Base-by-base conservation (phyloP, 2,329 filamentous ascomycete species). In the Fusarium sp. region DNA sequence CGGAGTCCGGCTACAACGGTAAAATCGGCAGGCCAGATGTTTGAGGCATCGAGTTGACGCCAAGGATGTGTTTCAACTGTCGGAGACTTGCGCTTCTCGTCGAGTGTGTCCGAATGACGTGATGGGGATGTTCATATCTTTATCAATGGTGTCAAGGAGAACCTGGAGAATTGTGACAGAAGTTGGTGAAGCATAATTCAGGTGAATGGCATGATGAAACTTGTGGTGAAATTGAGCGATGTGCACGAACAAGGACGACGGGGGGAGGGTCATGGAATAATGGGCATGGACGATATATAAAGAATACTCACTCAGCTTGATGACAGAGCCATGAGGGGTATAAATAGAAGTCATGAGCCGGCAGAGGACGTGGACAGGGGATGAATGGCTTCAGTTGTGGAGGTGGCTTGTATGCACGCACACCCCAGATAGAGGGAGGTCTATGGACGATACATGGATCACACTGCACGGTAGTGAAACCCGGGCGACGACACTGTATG, bases 151-250 rank as follows among this genome's bases (percentile, higher is more conserved):
- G 16, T 3, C 16, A 49, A 16, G 46, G 58, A 40, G 33, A 36
- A 68, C 36, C n/a, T 42, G 23, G 20, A 57, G 23, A n/a, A 25
- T n/a, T 36, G 14, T 14, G 25, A 33, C 10, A 23, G 16, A 11
- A 23, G 23, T 27, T 40, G 57, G 8, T 23, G 9, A 23, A 64
- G 42, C 23, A 49, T 49, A 49, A 49, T 49, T 49, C 23, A 49
- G 42, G 42, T 27, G 42, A 46, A 50, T 58, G 50, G 25, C 16
- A 66, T 56, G n/a, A 58, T 56, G 62, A 56, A 56, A 40, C 42
- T n/a, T 16, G 42, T 11, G 9, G 23, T 46, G 9, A 25, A 10
- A 49, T 27, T 49, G 23, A 5, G 42, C 9, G 14, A 49, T 49
- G 42, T 16, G 42, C 42, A 49, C 42, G 25, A 49, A 27, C 42